Evolutionary conservation across 148 eudicot genomes (phyloP).

Genomic region (Cornus florida): DNA sequence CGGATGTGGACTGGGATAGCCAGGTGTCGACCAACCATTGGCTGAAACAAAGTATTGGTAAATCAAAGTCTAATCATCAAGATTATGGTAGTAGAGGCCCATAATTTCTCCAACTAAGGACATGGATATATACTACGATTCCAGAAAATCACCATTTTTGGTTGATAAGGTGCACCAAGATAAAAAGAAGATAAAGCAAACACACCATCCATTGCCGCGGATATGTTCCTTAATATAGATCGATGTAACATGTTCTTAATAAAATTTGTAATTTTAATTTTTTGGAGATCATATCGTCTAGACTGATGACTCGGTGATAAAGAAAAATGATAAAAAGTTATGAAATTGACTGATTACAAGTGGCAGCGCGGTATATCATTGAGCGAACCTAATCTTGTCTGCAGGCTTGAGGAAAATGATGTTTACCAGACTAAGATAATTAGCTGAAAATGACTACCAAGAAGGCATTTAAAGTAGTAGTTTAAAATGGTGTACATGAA

Average conservation of each 20-base stretch:
- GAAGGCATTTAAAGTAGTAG: neutral
- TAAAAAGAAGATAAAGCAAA: too few species aligned
- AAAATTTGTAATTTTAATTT: too few species aligned
- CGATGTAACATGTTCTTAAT: too few species aligned
- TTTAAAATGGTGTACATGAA: too few species aligned
- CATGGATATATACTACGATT: neutral
- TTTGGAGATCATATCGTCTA: too few species aligned
- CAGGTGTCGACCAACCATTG: neutral
- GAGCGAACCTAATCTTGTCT: too few species aligned
- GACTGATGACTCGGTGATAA: neutral
- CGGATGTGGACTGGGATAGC: neutral
- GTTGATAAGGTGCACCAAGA: too few species aligned
- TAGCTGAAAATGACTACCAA: neutral
- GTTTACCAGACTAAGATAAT: conserved; percentile 21
- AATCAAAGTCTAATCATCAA: neutral
- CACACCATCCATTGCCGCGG: too few species aligned
- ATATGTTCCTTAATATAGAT: too few species aligned
- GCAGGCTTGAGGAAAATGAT: conserved; percentile 7
- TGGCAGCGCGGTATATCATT: too few species aligned
- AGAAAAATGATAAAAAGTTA: neutral
- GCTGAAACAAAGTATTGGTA: neutral
- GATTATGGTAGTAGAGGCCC: neutral
- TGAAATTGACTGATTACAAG: neutral
- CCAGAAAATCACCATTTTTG: neutral
- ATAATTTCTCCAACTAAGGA: neutral